Conservation (phyloP, 148 eudicot genomes). For the Rhododendron williamsianum region DNA sequence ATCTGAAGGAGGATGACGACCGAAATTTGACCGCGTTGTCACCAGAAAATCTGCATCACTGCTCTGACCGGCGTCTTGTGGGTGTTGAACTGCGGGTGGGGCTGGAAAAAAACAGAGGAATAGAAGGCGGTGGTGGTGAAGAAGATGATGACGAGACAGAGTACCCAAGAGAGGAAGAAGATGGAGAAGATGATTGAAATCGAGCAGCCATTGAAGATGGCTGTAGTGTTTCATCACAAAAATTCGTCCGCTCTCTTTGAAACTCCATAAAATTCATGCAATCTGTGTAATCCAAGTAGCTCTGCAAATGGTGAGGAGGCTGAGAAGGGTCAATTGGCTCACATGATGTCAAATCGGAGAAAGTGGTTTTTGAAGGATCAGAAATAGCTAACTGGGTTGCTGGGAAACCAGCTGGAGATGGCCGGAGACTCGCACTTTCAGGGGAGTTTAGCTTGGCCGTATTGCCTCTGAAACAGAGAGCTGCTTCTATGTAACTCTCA, state of each 20-base stretch:
- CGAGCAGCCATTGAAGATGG: not conserved
- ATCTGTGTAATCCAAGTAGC: not conserved
- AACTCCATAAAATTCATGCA: not conserved
- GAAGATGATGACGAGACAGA: not conserved
- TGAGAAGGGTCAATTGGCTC: not conserved
- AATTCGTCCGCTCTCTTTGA: not conserved
- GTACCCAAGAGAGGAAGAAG: conserved; percentile 1
- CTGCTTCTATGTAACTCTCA: conserved; percentile 24
- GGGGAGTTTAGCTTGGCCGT: conserved; percentile 79
- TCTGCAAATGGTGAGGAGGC: not conserved
- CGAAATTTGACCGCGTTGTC: not conserved
- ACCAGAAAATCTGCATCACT: not conserved
- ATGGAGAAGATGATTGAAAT: not conserved
- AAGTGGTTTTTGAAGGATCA: not conserved
- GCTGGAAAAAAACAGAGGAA: not conserved
- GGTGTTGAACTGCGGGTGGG: not conserved
- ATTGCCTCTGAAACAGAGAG: conserved; percentile 60
- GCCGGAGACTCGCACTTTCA: conserved; percentile 35
- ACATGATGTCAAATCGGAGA: not conserved
- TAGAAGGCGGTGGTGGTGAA: not conserved
- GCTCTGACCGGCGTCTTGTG: not conserved
- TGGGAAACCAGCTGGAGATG: not conserved
- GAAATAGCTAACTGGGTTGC: not conserved
- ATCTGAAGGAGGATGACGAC: not conserved
- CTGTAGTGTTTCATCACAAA: not conserved